Evolutionary conservation across 305 asterid genomes (phyloP).

Genomic region (Rubia peregrina): DNA sequence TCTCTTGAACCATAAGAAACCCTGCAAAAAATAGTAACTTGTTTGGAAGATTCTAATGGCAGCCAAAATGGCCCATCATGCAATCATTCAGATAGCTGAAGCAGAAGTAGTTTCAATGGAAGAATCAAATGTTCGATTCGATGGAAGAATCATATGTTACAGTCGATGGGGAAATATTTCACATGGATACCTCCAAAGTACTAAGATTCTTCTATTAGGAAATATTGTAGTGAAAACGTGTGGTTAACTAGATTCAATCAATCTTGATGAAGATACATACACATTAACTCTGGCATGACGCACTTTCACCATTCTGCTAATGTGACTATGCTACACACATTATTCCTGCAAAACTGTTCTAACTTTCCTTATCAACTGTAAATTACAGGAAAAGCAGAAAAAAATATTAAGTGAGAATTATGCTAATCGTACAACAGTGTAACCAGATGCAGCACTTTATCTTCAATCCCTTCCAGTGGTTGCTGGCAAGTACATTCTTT

Average conservation of each 20-base stretch:
- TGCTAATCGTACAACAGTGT: conserved; percentile 76
- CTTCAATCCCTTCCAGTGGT: conserved; percentile 34
- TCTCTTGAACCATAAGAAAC: neutral
- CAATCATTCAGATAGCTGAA: neutral
- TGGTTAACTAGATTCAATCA: conserved; percentile 54
- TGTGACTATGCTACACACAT: conserved; percentile 55
- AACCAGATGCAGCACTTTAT: conserved; percentile 38
- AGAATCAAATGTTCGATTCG: neutral
- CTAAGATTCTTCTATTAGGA: conserved; percentile 4
- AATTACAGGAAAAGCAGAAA: conserved; percentile 60
- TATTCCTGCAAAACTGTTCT: conserved; percentile 95
- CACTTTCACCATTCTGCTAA: conserved; percentile 54
- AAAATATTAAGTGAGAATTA: conserved; percentile 41
- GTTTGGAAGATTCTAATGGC: conserved; percentile 1
- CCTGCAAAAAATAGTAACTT: neutral
- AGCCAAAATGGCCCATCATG: neutral
- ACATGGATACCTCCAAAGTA: neutral
- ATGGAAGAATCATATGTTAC: neutral
- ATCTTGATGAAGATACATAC: conserved; percentile 57
- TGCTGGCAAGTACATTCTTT: conserved; percentile 28
- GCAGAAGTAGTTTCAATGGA: neutral
- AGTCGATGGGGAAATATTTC: conserved; percentile 5
- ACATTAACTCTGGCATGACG: conserved; percentile 61
- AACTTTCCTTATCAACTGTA: conserved; percentile 47
- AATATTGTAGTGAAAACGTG: conserved; percentile 29